Base-by-base conservation (phyloP, 2,329 filamentous ascomycete species). In the Cytospora schulzeri region DNA sequence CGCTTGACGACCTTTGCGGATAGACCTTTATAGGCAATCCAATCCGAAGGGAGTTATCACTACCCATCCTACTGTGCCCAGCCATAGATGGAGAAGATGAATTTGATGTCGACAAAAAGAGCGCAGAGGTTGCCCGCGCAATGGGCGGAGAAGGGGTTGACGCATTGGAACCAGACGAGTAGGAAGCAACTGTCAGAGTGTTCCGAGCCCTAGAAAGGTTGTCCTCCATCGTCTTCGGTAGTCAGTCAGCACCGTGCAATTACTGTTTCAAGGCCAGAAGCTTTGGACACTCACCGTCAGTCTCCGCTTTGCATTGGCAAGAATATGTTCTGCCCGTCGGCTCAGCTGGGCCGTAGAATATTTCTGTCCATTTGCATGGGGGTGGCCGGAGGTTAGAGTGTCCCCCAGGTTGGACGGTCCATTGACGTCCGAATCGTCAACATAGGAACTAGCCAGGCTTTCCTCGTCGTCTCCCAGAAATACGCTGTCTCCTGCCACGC, bases 291-390 rank as follows among this genome's bases (percentile, higher is more conserved):
- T 75, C 82, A 96, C 92, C 73, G 91, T 95, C 67, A 98, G 81
- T 70, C 93, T 85, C 75, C 88, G 89, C 79, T 97, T 97, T 35
- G 94, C 94, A 77, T 96, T 97, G 63, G 93, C 92, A 62, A 98
- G 82, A 73, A 97, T 97, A 72, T 93, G 83, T 74, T 97, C 93
- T 1, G 93, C 93, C 71, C 92, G 87, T 69, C 89, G 88, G 75
- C 92, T 94, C 68, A 96, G 78, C 28, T 91, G 88, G 19, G 85
- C 88, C 57, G 91, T 91, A 4, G 91, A 91, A 71, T 89, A 86
- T 53, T 83, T 82, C 62, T 90, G 85, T 63, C 88, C 85, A 4
- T 84, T 69, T 68, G 67, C 68, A 48, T 69, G 67, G 31, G 69
- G 76, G 66, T 70, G 54, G 2, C 26, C 51, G 29, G 48, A 41